Base-by-base conservation (phyloP, 495 filamentous ascomycete species). In the Tuber calosporum region DNA sequence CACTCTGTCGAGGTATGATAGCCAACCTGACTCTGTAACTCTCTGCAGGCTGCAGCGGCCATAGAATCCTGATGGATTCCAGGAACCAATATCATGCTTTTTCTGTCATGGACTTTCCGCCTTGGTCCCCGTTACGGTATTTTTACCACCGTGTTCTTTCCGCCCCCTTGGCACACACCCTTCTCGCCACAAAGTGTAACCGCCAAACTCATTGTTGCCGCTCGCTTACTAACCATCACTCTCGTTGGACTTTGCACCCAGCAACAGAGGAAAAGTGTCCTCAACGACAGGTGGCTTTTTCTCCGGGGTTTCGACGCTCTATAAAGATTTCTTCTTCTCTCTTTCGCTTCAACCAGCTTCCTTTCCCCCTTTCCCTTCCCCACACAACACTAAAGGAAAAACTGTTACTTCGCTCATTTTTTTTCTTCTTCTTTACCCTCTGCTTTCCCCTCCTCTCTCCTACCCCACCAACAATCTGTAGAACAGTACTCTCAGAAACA, bases 201-300 rank as follows among this genome's bases (percentile, higher is more conserved):
- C 9, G 40, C 36, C 41, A 73, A 73, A 42, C 39, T 53, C n/a
- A 42, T 43, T 68, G 40, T 70, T 45, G 71, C 68, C 58, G 26
- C 67, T 68, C 43, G 62, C 76, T 66, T 68, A 69, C 73, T 71
- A 70, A 40, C 74, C 73, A 68, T 66, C 20, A 73, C 43, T 70
- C 62, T 48, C 15, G 8, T 26, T 42, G n/a, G 38, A 30, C 45
- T 43, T 66, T 66, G 40, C 77, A 69, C 58, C 73, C 70, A 77
- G 66, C 5, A 38, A 75, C 42, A 67, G 58, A 77, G 76, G 76
- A 78, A 78, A 78, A 77, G 76, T 78, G 76, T 77, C 76, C 76
- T 78, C 76, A 77, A 78, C 76, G 76, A 72, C 76, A 78, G 74
- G 76, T 78, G 76, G 76, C 76, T 78, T 78, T 78, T 78, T 78